These are phyloP conservation scores for Poa annua DNA, from an alignment of 176 grass and related monocot species.

Conservation along the genomic window DNA sequence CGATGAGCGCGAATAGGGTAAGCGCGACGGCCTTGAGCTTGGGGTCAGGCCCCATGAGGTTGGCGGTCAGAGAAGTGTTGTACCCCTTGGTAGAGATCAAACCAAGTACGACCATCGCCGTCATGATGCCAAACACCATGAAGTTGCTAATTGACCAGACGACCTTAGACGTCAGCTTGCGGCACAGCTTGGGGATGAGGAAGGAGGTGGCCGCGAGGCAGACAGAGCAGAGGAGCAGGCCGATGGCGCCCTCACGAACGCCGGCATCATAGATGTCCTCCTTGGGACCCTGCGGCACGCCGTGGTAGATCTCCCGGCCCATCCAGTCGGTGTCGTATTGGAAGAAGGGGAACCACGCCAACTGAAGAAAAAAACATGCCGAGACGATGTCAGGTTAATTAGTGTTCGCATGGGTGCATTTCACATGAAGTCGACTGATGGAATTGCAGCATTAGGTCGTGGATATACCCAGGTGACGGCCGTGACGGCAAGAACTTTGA, in stretches of 20 bases:
- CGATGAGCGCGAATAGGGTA: constrained; percentile 50
- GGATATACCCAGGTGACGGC: constrained; percentile 71
- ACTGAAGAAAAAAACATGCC: constrained; percentile 8
- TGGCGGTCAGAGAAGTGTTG: background rate
- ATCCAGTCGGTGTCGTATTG: constrained; percentile 95
- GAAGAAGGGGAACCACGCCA: constrained; percentile 66
- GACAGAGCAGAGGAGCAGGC: constrained; percentile 73
- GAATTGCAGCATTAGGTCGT: background rate
- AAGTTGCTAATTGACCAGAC: constrained; percentile 62
- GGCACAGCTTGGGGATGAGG: constrained; percentile 56
- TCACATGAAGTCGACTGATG: background rate
- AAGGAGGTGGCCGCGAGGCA: constrained; percentile 51
- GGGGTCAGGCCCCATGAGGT: constrained; percentile 34
- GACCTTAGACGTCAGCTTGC: constrained; percentile 53
- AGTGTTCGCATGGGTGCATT: background rate
- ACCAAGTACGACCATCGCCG: constrained; percentile 37
- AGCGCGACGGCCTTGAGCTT: constrained; percentile 33
- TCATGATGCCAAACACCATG: constrained; percentile 40
- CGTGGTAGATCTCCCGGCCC: constrained; percentile 61
- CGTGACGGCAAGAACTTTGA: constrained; percentile 73
- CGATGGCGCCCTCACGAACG: constrained; percentile 59
- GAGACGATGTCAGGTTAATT: background rate
- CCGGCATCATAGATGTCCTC: constrained; percentile 33
- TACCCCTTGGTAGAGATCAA: constrained; percentile 51
- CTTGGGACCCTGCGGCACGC: constrained; percentile 40